Evolutionary conservation across 2,329 filamentous ascomycete species (phyloP).

Genomic region (Coniochaeta sp.): DNA sequence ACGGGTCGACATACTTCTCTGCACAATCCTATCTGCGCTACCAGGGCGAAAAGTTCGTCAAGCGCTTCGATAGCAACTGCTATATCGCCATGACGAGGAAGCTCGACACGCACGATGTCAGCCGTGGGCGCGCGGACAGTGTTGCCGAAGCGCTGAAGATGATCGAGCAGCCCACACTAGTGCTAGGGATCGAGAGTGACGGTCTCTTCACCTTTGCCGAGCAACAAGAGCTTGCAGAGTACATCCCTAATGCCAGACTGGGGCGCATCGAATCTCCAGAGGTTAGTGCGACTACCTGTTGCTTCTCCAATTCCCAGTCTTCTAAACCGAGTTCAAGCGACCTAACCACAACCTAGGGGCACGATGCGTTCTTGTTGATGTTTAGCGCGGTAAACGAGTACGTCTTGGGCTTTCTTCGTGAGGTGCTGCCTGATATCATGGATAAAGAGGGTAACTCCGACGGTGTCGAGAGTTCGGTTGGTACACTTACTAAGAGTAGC

Average conservation of each 20-base stretch:
- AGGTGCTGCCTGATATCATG: constrained; percentile 88
- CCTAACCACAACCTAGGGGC: constrained; percentile 40
- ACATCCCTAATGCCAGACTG: constrained; percentile 69
- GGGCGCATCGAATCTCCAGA: constrained; percentile 90
- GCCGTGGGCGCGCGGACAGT: constrained; percentile 60
- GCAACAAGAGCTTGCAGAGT: constrained; percentile 81
- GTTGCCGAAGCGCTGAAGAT: constrained; percentile 69
- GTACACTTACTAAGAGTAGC: constrained; percentile 71
- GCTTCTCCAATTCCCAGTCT: neutral
- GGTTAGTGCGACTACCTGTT: constrained; percentile 1
- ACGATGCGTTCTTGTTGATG: constrained; percentile 92
- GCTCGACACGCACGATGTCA: constrained; percentile 93
- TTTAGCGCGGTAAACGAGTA: constrained; percentile 87
- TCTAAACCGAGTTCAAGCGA: neutral
- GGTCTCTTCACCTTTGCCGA: constrained; percentile 96
- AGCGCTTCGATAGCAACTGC: constrained; percentile 95
- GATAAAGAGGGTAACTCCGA: constrained; percentile 36
- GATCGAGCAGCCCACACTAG: constrained; percentile 83
- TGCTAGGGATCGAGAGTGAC: constrained; percentile 91
- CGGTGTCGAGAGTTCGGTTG: constrained; percentile 40
- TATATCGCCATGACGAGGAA: constrained; percentile 99
- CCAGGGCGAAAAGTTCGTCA: constrained; percentile 93
- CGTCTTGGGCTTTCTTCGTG: constrained; percentile 73
- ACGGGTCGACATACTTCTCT: constrained; percentile 82
- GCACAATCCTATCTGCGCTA: constrained; percentile 97